Evolutionary conservation across 768 basidiomycete species (phyloP), one percentile per base, ranked within the genome.

Genomic region (Leccinum boreale): DNA sequence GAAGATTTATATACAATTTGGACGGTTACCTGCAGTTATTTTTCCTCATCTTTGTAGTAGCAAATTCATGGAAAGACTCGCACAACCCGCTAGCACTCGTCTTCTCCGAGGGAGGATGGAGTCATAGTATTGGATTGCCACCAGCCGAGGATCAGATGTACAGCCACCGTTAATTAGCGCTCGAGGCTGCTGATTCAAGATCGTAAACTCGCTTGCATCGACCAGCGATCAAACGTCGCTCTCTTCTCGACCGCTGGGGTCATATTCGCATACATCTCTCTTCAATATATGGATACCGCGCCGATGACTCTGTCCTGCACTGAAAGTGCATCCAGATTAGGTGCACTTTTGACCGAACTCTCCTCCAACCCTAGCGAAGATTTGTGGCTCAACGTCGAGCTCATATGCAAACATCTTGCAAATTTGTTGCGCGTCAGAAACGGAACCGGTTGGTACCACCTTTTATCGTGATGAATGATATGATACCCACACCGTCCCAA

Each of bases 391-490:
- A 69, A 77, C 21, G 77, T 88, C 26, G 78, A 85, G 64, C 64
- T 63, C 29, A 77, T 77, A 44, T 82, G 84, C 17, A 82, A 78
- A 65, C 73, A 75, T 53, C 73, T 91, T 26, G 89, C 88, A 44
- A 84, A 89, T 70, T 74, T 75, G 57, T 75, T 92, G 52, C 79
- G 89, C 46, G 71, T 79, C 53, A 81, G 78, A 68, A 81, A 85
- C 66, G 75, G 75, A 31, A 59, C 77, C 71, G 80, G 86, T 84
- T 55, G 48, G 77, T 59, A 31, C 26, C 29, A 54, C 53, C 26
- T 57, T 53, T 52, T 23, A 2, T 31, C 28, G 12, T 31, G 7
- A 31, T 26, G 21, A 51, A 28, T 21, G 36, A 33, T 29, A 10
- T 39, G 52, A 54, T 50, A 62, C 62, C 61, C 52, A 72, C 61